Evolutionary conservation across 208 protist species (phyloP).

Genomic region (Balamuthia mandrillaris): DNA sequence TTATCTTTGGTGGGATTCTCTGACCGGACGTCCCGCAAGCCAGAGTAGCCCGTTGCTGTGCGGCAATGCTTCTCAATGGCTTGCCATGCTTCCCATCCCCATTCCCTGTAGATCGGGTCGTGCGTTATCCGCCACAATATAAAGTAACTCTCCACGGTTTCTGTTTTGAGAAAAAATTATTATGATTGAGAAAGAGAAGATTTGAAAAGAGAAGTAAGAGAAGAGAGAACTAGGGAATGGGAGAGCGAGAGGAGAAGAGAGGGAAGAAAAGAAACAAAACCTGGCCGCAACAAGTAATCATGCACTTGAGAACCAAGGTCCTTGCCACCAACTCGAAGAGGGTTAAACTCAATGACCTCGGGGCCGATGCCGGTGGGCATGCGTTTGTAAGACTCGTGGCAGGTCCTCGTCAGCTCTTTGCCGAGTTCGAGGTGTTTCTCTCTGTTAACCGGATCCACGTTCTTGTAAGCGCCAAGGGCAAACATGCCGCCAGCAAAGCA

Average conservation of each 20-base stretch:
- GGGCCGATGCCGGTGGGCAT: conserved; percentile 62
- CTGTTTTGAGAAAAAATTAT: conserved; percentile 18
- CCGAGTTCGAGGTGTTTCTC: conserved; percentile 31
- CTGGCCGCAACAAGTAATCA: too few relatives aligned
- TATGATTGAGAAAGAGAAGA: too few relatives aligned
- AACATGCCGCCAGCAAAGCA: conserved; percentile 16
- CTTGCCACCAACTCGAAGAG: not conserved
- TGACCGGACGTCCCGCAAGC: conserved; percentile 47
- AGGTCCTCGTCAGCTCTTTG: conserved; percentile 62
- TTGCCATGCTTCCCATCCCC: conserved; percentile 74
- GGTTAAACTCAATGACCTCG: conserved; percentile 56
- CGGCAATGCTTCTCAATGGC: conserved; percentile 65
- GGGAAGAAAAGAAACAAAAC: too few relatives aligned
- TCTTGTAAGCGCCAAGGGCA: not conserved
- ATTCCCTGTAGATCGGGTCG: conserved; percentile 74
- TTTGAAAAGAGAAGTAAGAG: too few relatives aligned
- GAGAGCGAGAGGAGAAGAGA: too few relatives aligned
- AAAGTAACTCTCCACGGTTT: conserved; percentile 77
- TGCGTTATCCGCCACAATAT: conserved; percentile 66
- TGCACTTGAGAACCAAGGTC: not conserved
- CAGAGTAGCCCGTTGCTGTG: conserved; percentile 52
- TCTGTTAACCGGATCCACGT: not conserved
- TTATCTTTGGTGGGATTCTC: conserved; percentile 45
- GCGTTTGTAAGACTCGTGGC: conserved; percentile 60
- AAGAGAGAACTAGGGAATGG: too few relatives aligned